Evolutionary conservation across 768 basidiomycete genomes (phyloP), one percentile per base, ranked within the genome.

Genomic region (Mycena rebaudengoi): DNA sequence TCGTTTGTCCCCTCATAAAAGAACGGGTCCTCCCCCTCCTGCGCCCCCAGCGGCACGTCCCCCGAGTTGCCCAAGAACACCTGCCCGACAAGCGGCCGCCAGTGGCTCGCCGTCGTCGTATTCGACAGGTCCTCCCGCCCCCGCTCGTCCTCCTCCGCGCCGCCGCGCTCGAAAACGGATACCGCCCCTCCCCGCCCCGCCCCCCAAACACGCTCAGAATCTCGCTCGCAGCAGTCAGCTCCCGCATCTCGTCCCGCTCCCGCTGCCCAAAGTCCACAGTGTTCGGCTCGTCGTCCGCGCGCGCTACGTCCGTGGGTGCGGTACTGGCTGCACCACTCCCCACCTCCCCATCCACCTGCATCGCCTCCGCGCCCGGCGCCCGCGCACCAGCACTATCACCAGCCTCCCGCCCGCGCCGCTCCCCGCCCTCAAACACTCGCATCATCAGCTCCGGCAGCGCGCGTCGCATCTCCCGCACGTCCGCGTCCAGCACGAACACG

Each of bases 161-260:
- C 20, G 50, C 20, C 21, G 35, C 46, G 14, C 30, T 16, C 25
- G 32, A 4, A 18, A 52, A 52, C 51, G 51, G 51, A 14, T 39
- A 37, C 23, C 51, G 51, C 45, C 4, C 43, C 30, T 12, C 56
- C 20, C 44, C 41, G 23, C 37, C 43, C 30, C 18, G 45, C 20
- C 44, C 41, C 23, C 37, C 20, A 20, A 59, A 53, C 12, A 65
- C 68, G 39, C 82, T 83, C 66, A 91, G 79, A 54, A 96, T 94
- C 78, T 94, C 92, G 21, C 86, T 89, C 7, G 94, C 92, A 61
- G 87, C 84, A 0, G 95, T 97, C 56, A 96, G 79, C 71, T 92
- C 91, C 13, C 91, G 82, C 93, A 96, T 96, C 80, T 96, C 95
- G 64, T 94, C 92, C 75, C 87, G 87, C 78, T 97, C 95, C 32